Evolutionary conservation across 306 rosid species (phyloP).

Genomic region (Quercus aquifolioides): DNA sequence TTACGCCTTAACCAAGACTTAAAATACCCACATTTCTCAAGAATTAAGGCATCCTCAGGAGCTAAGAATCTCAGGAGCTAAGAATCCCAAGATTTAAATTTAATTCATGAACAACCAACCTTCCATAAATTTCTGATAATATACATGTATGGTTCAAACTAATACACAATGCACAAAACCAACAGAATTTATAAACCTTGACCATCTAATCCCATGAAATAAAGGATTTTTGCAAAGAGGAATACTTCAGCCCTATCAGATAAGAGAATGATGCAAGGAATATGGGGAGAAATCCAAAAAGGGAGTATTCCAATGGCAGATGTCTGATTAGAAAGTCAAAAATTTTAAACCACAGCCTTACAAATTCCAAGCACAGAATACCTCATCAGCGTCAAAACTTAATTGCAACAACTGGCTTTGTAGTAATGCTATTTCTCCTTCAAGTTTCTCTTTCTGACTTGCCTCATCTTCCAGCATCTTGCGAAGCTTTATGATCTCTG

Average conservation of each 20-base stretch:
- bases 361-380: constrained; percentile 19
- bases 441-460: constrained; percentile 69
- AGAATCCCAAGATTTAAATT: background rate
- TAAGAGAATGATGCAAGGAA: background rate
- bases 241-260: background rate
- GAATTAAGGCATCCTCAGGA: background rate
- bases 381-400: constrained; percentile 88
- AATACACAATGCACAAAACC: background rate
- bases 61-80: background rate
- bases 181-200: background rate
- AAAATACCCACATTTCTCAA: background rate
- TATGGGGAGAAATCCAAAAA: background rate
- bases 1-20: background rate
- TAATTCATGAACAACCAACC: background rate
- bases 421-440: constrained; percentile 78
- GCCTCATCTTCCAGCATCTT: constrained; percentile 71
- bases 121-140: background rate
- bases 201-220: background rate
- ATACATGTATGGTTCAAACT: background rate
- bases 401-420: constrained; percentile 86
- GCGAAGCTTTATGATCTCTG: constrained; percentile 68
- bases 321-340: background rate
- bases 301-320: background rate
- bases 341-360: background rate
- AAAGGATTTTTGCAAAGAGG: background rate